Base-by-base conservation (phyloP, 495 filamentous ascomycete species). In the Hypoxylon perforatum region DNA sequence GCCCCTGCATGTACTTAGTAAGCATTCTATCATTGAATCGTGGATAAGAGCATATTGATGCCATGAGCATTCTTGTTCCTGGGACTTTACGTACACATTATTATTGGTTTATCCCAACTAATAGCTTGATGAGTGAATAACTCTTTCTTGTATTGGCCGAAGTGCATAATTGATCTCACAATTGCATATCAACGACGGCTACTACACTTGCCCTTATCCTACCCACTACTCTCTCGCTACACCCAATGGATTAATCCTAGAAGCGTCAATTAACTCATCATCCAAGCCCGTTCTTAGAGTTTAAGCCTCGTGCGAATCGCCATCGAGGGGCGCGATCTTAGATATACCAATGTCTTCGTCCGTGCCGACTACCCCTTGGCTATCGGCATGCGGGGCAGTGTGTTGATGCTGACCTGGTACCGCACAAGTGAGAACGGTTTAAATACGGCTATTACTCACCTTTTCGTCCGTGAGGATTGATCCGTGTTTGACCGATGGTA, bases 351-450 rank as follows among this genome's bases (percentile, higher is more conserved):
- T 25, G 9, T 52, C 33, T 19, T 62, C 59, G 39, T 12, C 22
- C 9, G 59, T 55, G 19, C 59, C 59, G 11, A 62, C 59, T 48
- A 55, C 59, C 10, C 59, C 59, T 48, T 62, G 59, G 33, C 50
- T 62, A 19, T 62, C 50, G 42, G 59, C 59, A 41, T 62, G 59
- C 10, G 59, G 30, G 19, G 59, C 50, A 11, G 59, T 48, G 59
- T 62, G 59, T 44, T 62, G 59, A 21, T 55, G 59, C 55, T 62
- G 50, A 17, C 59, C 59, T 62, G 41, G 11, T 11, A 47, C 6
- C 1, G 4, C 1, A 28, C 19, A 28, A 28, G 25, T 28, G 25
- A 28, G 25, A 28, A 28, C 7, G 25, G 7, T 28, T 28, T 3
- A 28, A 28, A 28, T 3, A 7, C 25, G 25, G 25, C 7, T 28